Evolutionary conservation across 257 asterid species (phyloP).

Genomic region (Thymus mandschuricus): DNA sequence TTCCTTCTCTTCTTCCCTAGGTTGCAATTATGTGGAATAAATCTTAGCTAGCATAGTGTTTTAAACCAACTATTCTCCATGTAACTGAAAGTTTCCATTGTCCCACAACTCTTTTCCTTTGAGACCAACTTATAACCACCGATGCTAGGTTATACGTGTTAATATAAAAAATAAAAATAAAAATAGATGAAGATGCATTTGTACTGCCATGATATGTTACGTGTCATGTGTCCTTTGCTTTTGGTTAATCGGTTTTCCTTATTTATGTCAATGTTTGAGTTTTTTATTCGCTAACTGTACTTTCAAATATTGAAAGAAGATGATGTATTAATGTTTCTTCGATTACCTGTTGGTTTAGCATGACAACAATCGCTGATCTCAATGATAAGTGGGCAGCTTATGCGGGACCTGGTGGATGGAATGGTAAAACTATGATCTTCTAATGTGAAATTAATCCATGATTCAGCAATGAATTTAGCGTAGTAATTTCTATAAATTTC

Average conservation of each 20-base stretch:
- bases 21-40: background rate
- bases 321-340: conserved; percentile 24
- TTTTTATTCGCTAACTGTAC: conserved; percentile 6
- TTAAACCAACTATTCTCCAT: background rate
- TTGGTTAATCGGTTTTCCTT: background rate
- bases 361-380: conserved; percentile 89
- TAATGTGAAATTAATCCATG: conserved; percentile 14
- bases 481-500: background rate
- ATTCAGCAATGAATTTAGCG: background rate
- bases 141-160: background rate
- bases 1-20: conserved; percentile 21
- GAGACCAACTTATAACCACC: background rate
- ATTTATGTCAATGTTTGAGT: conserved; percentile 7
- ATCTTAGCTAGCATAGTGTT: background rate
- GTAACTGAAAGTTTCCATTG: background rate
- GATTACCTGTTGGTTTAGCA: conserved; percentile 54
- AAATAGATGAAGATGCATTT: background rate
- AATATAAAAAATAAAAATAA: background rate
- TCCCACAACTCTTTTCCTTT: background rate
- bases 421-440: conserved; percentile 56
- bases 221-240: background rate
- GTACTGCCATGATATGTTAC: background rate
- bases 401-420: conserved; percentile 99
- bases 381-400: conserved; percentile 97
- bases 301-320: conserved; percentile 10